A percentile compares a stretch with the other conserved stretches of the same genome.
Conservation (phyloP, 1,139 yeast genomes). For the Pneumocystis carinii region DNA sequence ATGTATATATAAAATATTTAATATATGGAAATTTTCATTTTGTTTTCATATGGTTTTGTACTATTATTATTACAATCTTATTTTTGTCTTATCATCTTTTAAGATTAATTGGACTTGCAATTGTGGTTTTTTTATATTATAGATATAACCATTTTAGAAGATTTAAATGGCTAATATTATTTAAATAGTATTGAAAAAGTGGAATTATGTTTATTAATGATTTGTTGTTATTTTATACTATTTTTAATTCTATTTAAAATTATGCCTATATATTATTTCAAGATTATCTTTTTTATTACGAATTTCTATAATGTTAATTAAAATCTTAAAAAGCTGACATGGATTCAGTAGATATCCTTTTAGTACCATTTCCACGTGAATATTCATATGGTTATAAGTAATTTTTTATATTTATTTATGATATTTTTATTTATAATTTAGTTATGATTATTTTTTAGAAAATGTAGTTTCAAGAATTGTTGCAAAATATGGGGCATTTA, state of each 20-base stretch:
- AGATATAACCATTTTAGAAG: not conserved
- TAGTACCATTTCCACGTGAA: not conserved
- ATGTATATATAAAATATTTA: not conserved
- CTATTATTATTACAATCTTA: not conserved
- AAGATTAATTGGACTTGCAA: not conserved
- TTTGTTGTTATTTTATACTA: not conserved
- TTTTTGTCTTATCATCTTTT: slow-evolving; percentile 20
- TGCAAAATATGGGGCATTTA: not conserved
- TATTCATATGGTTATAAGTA: not conserved
- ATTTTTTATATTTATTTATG: not conserved
- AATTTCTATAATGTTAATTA: not conserved
- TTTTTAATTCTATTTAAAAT: not conserved
- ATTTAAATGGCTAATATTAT: not conserved
- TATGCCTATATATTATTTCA: not conserved
- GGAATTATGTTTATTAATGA: not conserved
- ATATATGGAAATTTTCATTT: not conserved
- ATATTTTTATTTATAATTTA: not conserved
- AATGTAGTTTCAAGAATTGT: not conserved
- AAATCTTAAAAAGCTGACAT: not conserved
- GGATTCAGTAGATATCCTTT: not conserved
- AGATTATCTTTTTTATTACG: not conserved
- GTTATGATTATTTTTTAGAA: not conserved
- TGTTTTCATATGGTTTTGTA: not conserved
- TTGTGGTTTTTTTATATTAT: not conserved
- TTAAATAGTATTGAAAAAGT: not conserved